phyloP scores from a whole-genome alignment of 148 eudicot species.

The Vaccinium macrocarpon region DNA sequence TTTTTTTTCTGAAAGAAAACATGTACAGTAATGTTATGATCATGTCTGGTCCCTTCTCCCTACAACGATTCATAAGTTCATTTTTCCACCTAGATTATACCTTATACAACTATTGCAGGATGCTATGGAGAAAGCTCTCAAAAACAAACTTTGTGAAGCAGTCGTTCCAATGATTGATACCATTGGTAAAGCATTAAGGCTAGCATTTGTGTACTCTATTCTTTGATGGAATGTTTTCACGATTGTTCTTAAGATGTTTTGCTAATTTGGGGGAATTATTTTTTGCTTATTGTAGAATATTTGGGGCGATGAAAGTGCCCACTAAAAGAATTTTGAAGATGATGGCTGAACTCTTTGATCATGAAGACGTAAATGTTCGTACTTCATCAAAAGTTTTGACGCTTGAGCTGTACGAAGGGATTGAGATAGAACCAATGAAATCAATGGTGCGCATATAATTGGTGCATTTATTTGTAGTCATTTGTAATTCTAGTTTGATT shows the following conservation, averaged over 20 bases:
- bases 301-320: slow-evolving; percentile 88
- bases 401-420: slow-evolving; percentile 96
- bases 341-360: slow-evolving; percentile 98
- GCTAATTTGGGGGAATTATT: not conserved
- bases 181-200: slow-evolving; percentile 96
- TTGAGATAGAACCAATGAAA: slow-evolving; percentile 92
- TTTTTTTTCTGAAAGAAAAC: too few species aligned
- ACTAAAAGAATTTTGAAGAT: slow-evolving; percentile 96
- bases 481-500: too few species aligned
- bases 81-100: too few species aligned
- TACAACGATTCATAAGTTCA: too few species aligned
- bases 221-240: not conserved
- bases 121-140: slow-evolving; percentile 97
- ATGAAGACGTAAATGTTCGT: slow-evolving; percentile 98
- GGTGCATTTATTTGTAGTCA: too few species aligned
- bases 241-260: not conserved
- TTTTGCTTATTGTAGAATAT: slow-evolving; percentile 54
- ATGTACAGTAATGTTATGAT: too few species aligned
- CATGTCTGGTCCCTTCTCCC: too few species aligned
- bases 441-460: slow-evolving; percentile 33
- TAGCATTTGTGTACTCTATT: not conserved
- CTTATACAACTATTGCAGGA: slow-evolving; percentile 41
- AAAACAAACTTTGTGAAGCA: slow-evolving; percentile 86
- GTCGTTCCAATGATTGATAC: slow-evolving; percentile 98
- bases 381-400: slow-evolving; percentile 95